phyloP scores from a whole-genome alignment of 495 filamentous ascomycete genomes.

The Immersiella caudata region DNA sequence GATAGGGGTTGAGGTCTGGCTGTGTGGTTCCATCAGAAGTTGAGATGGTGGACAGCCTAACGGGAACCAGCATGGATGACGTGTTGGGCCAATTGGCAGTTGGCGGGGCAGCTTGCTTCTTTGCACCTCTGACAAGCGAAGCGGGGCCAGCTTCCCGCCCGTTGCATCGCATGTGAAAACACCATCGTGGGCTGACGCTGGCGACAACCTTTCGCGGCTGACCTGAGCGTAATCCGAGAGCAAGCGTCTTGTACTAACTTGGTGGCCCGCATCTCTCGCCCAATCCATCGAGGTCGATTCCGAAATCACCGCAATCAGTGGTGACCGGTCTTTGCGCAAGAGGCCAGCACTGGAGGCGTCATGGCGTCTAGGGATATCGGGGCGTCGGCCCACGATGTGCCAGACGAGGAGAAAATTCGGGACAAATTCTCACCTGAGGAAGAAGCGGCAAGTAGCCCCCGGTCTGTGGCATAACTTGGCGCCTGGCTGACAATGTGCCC shows the following conservation, averaged over 20 bases:
- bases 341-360: neutral
- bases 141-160: neutral
- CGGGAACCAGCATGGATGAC: neutral
- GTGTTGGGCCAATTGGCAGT: slow-evolving; percentile 1
- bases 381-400: neutral
- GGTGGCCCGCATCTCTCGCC: neutral
- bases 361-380: neutral
- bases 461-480: slow-evolving; percentile 6
- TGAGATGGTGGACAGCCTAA: neutral
- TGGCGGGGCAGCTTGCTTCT: neutral
- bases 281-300: neutral
- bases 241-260: neutral
- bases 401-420: slow-evolving; percentile 22
- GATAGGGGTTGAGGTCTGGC: neutral
- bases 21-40: neutral
- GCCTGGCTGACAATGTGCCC: slow-evolving; percentile 9
- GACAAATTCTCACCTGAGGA: slow-evolving; percentile 55
- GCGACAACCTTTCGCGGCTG: neutral
- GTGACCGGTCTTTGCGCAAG: no score
- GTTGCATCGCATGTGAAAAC: slow-evolving; percentile 23
- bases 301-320: neutral
- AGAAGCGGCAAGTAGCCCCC: slow-evolving; percentile 32
- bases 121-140: neutral
- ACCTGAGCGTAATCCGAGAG: neutral
- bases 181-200: neutral